Conservation (phyloP, 192 early-diverging fungal species). For the Coemansia sp. region DNA sequence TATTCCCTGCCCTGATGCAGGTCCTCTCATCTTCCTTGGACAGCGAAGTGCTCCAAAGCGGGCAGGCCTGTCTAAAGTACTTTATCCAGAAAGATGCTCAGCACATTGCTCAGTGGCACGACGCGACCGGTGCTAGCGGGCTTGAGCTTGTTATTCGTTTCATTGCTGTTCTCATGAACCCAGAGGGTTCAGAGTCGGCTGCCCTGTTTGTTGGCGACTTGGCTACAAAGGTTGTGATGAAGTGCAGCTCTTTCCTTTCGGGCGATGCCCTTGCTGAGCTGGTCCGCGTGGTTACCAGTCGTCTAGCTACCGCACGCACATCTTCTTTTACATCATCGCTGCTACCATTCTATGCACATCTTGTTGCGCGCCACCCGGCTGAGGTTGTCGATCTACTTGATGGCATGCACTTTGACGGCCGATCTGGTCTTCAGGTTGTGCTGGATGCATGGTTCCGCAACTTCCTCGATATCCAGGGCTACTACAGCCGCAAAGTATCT, state of each 20-base stretch:
- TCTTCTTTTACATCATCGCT: constrained; percentile 83
- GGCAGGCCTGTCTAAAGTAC: constrained; percentile 77
- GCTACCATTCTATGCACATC: constrained; percentile 83
- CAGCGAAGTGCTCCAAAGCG: constrained; percentile 80
- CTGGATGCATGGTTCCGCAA: constrained; percentile 80
- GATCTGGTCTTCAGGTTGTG: constrained; percentile 72
- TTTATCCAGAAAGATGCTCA: constrained; percentile 75
- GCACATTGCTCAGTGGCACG: constrained; percentile 74
- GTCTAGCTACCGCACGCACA: constrained; percentile 69
- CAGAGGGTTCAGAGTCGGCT: constrained; percentile 72
- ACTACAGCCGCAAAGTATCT: constrained; percentile 76
- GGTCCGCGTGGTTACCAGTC: constrained; percentile 68
- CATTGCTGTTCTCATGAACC: constrained; percentile 74
- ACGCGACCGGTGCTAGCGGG: constrained; percentile 53
- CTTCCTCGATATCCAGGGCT: constrained; percentile 77
- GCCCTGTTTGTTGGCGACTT: constrained; percentile 90
- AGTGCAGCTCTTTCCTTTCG: constrained; percentile 47
- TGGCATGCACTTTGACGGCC: constrained; percentile 55
- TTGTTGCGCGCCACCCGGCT: constrained; percentile 65
- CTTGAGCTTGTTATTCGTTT: constrained; percentile 79
- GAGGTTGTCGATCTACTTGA: constrained; percentile 74
- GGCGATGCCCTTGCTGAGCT: constrained; percentile 64
- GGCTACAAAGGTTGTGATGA: constrained; percentile 80
- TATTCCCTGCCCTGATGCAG: constrained; percentile 82
- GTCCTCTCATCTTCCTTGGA: constrained; percentile 69